These are phyloP conservation scores for Cairneyella variabilis DNA, from an alignment of 495 filamentous ascomycete species.

Conservation along the genomic window DNA sequence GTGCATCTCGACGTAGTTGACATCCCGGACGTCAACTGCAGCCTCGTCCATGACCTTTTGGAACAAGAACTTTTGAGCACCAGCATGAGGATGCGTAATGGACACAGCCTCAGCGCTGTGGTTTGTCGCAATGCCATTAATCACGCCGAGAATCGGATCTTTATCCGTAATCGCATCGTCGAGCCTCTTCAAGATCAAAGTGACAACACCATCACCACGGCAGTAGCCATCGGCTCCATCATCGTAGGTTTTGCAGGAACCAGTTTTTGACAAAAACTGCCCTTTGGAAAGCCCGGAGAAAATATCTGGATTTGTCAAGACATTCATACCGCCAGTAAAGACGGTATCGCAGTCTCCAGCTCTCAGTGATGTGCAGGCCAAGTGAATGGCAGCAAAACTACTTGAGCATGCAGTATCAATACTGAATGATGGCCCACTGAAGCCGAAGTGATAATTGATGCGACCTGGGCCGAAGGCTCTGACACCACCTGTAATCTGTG, in stretches of 20 bases:
- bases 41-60: constrained; percentile 68
- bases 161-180: constrained; percentile 72
- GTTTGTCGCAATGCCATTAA: constrained; percentile 66
- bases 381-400: constrained; percentile 47
- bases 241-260: constrained; percentile 43
- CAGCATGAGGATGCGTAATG: constrained; percentile 74
- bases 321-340: constrained; percentile 74
- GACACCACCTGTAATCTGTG: constrained; percentile 85
- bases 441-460: constrained; percentile 45
- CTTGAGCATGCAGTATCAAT: constrained; percentile 53
- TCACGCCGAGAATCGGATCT: constrained; percentile 67
- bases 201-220: constrained; percentile 67
- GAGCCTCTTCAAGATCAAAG: constrained; percentile 68
- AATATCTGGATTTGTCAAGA: constrained; percentile 78
- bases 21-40: constrained; percentile 63
- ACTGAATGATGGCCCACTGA: constrained; percentile 42
- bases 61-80: constrained; percentile 23
- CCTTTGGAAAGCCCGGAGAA: constrained; percentile 72
- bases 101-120: constrained; percentile 71
- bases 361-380: constrained; percentile 43
- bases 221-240: constrained; percentile 67
- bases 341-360: constrained; percentile 34
- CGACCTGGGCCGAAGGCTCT: constrained; percentile 74
- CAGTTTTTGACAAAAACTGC: constrained; percentile 40
- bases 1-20: constrained; percentile 85